Evolutionary conservation across 2,329 filamentous ascomycete species (phyloP), one percentile per base, ranked within the genome.

Genomic region (Metarhizium guizhouense): DNA sequence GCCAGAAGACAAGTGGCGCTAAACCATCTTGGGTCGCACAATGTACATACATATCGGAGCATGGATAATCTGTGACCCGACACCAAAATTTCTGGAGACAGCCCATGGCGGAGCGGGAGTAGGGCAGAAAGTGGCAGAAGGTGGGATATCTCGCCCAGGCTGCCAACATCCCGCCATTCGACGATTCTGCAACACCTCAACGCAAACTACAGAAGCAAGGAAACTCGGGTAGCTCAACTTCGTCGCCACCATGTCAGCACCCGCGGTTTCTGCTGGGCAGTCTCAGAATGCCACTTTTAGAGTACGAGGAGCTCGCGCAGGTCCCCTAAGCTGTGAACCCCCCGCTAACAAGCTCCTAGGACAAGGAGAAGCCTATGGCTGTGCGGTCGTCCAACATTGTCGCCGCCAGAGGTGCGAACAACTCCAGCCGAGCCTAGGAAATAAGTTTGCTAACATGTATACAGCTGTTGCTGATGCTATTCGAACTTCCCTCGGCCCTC

Each of bases 311-410:
- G 67, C 67, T 66, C 52, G 54, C 54, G 43, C 65, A 51, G 52
- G 54, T 48, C 55, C 51, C 55, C 56, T 45, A 61, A 69, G 65
- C 64, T 71, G 60, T 42, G 6, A 10, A 49, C 54, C 71, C 64
- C 66, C 66, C 68, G 67, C 66, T 70, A 74, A 64, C 74, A 63
- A 54, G 52, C 62, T 53, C 64, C 52, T 64, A 86, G 84, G 83
- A 86, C 70, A 99, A 96, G 84, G 94, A 96, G 79, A 99, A 99
- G 90, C 94, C 94, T 64, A 87, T 94, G 80, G 94, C 94, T 63
- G 94, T 99, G 62, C 88, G 94, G 65, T 92, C 89, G 62, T 89
- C 90, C 68, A 99, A 99, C 76, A 97, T 99, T 74, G 88, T 96
- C 68, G 94, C 94, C 65, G 94, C 94, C 66, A 85, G 93, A 90